phyloP scores from a whole-genome alignment of 805 yeast genomes.

The Metschnikowia dekortorum region DNA sequence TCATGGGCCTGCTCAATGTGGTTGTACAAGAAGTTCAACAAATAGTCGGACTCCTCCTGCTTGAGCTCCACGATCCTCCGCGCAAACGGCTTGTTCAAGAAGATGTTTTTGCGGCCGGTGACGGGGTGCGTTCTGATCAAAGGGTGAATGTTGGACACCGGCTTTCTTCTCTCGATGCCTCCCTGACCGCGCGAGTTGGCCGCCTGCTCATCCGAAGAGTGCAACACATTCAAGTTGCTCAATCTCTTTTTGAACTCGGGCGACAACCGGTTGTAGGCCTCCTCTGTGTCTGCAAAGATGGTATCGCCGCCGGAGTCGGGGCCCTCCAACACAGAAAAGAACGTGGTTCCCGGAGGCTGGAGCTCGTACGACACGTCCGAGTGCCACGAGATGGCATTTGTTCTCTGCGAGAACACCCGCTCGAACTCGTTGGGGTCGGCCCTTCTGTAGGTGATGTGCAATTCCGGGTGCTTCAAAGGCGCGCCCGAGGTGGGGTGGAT shows the following conservation, averaged over 20 bases:
- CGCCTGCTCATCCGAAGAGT: slow-evolving; percentile 71
- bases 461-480: slow-evolving; percentile 37
- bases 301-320: slow-evolving; percentile 72
- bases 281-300: slow-evolving; percentile 65
- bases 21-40: slow-evolving; percentile 53
- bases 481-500: slow-evolving; percentile 74
- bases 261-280: slow-evolving; percentile 68
- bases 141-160: slow-evolving; percentile 64
- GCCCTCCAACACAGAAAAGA: slow-evolving; percentile 57
- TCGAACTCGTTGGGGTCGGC: slow-evolving; percentile 17
- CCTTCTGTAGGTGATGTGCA: slow-evolving; percentile 19
- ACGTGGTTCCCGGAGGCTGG: slow-evolving; percentile 70
- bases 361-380: slow-evolving; percentile 71
- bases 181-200: slow-evolving; percentile 48
- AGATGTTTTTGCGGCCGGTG: slow-evolving; percentile 55
- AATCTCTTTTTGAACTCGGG: slow-evolving; percentile 57
- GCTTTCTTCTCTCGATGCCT: slow-evolving; percentile 61
- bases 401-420: slow-evolving; percentile 20
- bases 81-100: slow-evolving; percentile 56
- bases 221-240: slow-evolving; percentile 60
- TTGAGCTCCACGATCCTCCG: slow-evolving; percentile 68
- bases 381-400: slow-evolving; percentile 54
- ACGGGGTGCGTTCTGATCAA: slow-evolving; percentile 72
- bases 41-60: slow-evolving; percentile 61
- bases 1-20: slow-evolving; percentile 53